Evolutionary conservation across 805 yeast genomes (phyloP).

Genomic region (Danielia oregonensis): DNA sequence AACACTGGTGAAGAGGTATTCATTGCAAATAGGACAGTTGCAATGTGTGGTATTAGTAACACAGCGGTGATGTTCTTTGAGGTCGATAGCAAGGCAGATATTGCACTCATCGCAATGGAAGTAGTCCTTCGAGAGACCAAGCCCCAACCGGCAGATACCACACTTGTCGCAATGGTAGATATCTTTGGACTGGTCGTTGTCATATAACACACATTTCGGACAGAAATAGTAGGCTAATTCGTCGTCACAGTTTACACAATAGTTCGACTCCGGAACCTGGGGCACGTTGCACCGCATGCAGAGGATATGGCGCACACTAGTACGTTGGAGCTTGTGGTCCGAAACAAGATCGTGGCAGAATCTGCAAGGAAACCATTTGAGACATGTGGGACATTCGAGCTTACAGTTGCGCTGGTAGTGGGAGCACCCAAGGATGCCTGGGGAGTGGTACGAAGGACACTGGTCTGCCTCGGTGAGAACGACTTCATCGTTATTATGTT

Average conservation of each 20-base stretch:
- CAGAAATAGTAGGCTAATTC: conserved; percentile 78
- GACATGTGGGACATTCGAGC: conserved; percentile 73
- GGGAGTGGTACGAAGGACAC: conserved; percentile 45
- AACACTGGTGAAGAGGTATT: conserved; percentile 80
- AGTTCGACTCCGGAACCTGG: conserved; percentile 64
- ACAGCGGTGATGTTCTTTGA: conserved; percentile 76
- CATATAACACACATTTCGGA: conserved; percentile 73
- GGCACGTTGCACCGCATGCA: conserved; percentile 80
- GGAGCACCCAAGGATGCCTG: conserved; percentile 61
- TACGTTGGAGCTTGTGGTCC: conserved; percentile 56
- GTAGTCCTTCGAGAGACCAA: conserved; percentile 83
- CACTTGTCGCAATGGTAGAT: conserved; percentile 92
- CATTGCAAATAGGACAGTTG: conserved; percentile 91
- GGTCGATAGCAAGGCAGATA: conserved; percentile 79
- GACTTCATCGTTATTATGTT: conserved; percentile 35
- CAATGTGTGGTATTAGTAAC: conserved; percentile 85
- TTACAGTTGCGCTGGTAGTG: conserved; percentile 86
- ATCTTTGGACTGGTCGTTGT: conserved; percentile 70
- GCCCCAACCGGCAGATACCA: conserved; percentile 88
- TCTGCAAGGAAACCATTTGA: conserved; percentile 75
- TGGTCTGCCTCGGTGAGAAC: conserved; percentile 46
- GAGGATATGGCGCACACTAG: conserved; percentile 60
- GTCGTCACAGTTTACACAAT: conserved; percentile 64
- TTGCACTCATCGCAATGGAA: conserved; percentile 90
- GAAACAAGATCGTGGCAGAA: conserved; percentile 75